Evolutionary conservation across 331 rosid genomes (phyloP), one percentile per base, ranked within the genome.

Genomic region (Telfairia occidentalis): DNA sequence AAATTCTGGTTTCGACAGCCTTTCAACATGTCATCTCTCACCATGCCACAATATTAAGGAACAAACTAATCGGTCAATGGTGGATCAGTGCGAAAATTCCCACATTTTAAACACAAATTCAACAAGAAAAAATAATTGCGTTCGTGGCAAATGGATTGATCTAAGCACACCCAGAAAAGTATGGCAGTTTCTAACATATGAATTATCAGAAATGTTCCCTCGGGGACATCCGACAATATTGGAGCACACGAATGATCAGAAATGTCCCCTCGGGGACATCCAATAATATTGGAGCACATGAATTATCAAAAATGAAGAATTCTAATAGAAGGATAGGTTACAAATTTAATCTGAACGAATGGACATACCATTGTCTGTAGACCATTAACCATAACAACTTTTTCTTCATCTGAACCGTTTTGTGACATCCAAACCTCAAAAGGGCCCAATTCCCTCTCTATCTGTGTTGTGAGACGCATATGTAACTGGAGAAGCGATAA

Each of bases 371-470:
- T 63, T 80, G 86, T 86, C 83, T 90, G 97, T 57, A 87, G 97
- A 83, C 99, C 97, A 79, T 88, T 92, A 69, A 95, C 82, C 89
- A 83, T 74, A 42, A 95, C 84, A 32, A 72, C 89, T 32, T 85
- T 85, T 79, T 87, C 93, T 38, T 82, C 93, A 32, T 32, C 80
- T 53, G 85, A 85, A 76, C 78, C 86, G 71, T 81, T 84, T 67
- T 85, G 85, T 26, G 89, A 85, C 73, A 95, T 79, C 72, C 80
- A 86, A 83, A 95, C 92, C 82, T 89, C 96, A 78, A 95, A 90
- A 1, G 99, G 99, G 66, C 99, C 97, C 55, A 92, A 73, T 84
- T 84, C 96, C 82, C 82, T 83, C 40, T 92, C 97, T 50, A 95
- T 85, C 82, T 85, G 90, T 81, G 92, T 92, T 66, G 84, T 73